Conservation (phyloP, 768 basidiomycete species). For the Rhizopogon roseolus region DNA sequence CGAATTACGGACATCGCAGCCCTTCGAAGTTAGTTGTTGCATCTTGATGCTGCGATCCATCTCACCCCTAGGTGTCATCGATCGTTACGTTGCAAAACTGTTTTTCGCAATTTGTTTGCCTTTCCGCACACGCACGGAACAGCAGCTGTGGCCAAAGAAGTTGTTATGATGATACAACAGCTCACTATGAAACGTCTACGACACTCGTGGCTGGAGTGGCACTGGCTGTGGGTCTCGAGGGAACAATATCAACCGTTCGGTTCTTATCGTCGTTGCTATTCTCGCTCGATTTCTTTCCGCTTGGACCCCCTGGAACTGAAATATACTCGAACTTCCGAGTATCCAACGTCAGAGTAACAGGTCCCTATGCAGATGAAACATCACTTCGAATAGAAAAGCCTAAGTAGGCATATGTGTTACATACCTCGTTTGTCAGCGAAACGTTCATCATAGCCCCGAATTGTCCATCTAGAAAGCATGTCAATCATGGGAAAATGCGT, state of each 20-base stretch:
- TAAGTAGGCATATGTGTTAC: constrained; percentile 13
- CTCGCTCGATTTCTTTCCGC: not conserved
- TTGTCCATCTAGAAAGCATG: too few relatives aligned
- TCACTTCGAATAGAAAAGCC: not conserved
- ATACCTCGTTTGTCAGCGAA: constrained; percentile 79
- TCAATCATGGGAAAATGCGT: not conserved
- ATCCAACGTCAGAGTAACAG: constrained; percentile 82
- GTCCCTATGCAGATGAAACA: constrained; percentile 46
- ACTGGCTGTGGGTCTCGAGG: too few relatives aligned
- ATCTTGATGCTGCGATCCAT: not conserved
- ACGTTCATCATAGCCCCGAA: constrained; percentile 99
- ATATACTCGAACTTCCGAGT: constrained; percentile 75
- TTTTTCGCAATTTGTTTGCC: not conserved
- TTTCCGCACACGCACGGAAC: not conserved
- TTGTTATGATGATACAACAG: not conserved
- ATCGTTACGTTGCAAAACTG: not conserved
- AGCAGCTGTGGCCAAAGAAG: not conserved
- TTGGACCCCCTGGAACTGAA: constrained; percentile 11
- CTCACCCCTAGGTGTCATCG: not conserved
- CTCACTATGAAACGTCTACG: not conserved
- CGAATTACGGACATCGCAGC: not conserved
- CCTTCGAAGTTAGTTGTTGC: too few relatives aligned
- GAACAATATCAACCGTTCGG: not conserved
- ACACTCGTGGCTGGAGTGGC: not conserved
- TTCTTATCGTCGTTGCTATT: not conserved